phyloP scores from a whole-genome alignment of 1,139 yeast genomes.

The Pichia sp. region DNA sequence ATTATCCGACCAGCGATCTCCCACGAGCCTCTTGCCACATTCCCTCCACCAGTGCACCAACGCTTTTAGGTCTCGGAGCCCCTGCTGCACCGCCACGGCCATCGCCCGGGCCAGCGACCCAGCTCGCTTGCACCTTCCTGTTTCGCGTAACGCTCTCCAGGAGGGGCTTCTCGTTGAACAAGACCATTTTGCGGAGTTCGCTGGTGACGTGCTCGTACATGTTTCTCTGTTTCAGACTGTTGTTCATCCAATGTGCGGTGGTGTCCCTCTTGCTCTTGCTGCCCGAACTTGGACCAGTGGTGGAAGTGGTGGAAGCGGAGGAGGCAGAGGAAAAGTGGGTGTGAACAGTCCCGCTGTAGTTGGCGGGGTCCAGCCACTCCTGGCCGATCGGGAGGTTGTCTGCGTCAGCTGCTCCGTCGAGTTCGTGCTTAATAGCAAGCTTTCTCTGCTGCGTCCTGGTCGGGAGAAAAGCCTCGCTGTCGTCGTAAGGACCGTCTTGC shows the following conservation, averaged over 20 bases:
- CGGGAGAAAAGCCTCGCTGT: background rate
- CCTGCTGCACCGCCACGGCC: too few species aligned
- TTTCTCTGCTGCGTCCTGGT: constrained; percentile 28
- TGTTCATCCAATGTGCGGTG: constrained; percentile 21
- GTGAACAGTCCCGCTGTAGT: background rate
- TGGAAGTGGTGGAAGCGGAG: background rate
- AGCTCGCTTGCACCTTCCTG: background rate
- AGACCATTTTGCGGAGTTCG: constrained; percentile 26
- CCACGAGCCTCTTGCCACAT: background rate
- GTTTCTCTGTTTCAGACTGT: constrained; percentile 26
- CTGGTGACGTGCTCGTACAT: constrained; percentile 27
- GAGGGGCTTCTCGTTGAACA: constrained; percentile 27
- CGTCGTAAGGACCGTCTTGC: background rate
- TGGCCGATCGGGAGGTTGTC: background rate
- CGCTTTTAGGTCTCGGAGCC: background rate
- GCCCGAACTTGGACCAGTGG: background rate
- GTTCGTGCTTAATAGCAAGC: background rate
- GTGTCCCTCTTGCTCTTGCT: background rate
- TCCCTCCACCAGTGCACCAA: background rate
- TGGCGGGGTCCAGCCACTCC: background rate
- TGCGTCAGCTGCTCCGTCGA: background rate
- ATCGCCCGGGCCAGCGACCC: background rate
- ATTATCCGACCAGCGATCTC: background rate
- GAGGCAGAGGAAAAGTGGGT: too few species aligned
- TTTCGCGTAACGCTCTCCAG: constrained; percentile 7